Evolutionary conservation across 768 basidiomycete species (phyloP).

Genomic region (Paxillus ammoniavirescens): DNA sequence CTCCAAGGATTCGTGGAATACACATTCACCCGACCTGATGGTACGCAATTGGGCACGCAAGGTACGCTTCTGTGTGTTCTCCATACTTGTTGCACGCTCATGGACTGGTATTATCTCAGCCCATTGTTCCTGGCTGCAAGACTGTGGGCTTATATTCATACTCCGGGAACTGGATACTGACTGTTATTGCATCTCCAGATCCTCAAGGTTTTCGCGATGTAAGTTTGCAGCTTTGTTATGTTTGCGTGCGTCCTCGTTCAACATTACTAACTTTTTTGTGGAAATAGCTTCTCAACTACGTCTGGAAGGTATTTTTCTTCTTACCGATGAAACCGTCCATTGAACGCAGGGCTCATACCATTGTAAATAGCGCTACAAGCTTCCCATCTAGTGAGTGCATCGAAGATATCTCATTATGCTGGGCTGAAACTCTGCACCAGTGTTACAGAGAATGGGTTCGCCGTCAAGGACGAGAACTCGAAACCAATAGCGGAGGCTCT

Average conservation of each 20-base stretch:
- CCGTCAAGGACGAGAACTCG: slow-evolving; percentile 60
- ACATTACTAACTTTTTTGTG: background rate
- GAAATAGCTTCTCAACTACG: slow-evolving; percentile 58
- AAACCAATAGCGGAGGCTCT: slow-evolving; percentile 53
- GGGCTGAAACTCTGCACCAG: slow-evolving; percentile 27
- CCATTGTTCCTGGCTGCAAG: slow-evolving; percentile 65
- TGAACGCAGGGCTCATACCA: background rate
- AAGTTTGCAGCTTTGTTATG: slow-evolving; percentile 15
- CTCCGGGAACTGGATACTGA: background rate
- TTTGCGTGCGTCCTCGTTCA: background rate
- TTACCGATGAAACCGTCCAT: background rate
- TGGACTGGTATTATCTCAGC: slow-evolving; percentile 32
- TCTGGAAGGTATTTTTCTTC: slow-evolving; percentile 51
- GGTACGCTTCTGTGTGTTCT: slow-evolving; percentile 33
- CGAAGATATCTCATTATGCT: background rate
- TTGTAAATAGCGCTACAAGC: slow-evolving; percentile 38
- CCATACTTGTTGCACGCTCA: background rate
- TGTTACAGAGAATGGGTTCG: slow-evolving; percentile 76
- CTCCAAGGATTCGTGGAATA: slow-evolving; percentile 61
- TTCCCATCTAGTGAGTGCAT: slow-evolving; percentile 51
- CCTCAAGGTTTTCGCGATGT: slow-evolving; percentile 66
- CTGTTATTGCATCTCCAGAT: slow-evolving; percentile 34
- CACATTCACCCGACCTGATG: slow-evolving; percentile 62
- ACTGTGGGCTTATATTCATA: slow-evolving; percentile 41
- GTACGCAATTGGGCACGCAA: slow-evolving; percentile 62